A percentile compares a stretch with the other conserved stretches of the same genome.
These are phyloP conservation scores for Aspergillus arachidicola DNA, from an alignment of 2,329 filamentous ascomycete species.

Conservation along the genomic window DNA sequence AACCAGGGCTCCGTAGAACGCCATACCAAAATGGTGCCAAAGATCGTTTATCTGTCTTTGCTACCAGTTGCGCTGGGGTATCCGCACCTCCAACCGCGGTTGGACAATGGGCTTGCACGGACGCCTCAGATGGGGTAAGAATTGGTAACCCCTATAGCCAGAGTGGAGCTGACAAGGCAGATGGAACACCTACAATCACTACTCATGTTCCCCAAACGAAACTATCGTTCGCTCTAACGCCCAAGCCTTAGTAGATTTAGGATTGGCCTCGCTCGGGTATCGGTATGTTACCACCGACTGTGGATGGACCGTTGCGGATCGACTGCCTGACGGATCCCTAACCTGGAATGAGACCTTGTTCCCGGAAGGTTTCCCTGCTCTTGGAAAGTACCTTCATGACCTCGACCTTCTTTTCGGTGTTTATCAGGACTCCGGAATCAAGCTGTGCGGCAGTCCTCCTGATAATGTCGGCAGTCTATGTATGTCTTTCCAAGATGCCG, in stretches of 20 bases:
- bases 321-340: conserved; percentile 42
- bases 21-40: not conserved
- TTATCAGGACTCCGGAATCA: conserved; percentile 48
- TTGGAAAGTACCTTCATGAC: conserved; percentile 43
- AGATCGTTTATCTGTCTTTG: not conserved
- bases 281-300: conserved; percentile 61
- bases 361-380: conserved; percentile 44
- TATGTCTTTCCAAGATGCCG: conserved; percentile 33
- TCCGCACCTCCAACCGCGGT: conserved; percentile 8
- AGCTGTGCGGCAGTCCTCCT: conserved; percentile 39
- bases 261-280: conserved; percentile 58
- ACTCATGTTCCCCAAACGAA: conserved; percentile 54
- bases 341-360: conserved; percentile 47
- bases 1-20: not conserved
- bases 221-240: conserved; percentile 55
- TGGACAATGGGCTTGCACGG: conserved; percentile 23
- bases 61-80: not conserved
- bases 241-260: conserved; percentile 55
- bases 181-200: conserved; percentile 64
- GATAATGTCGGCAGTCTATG: conserved; percentile 42
- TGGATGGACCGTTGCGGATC: conserved; percentile 54
- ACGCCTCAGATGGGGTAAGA: not conserved
- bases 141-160: not conserved
- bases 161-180: conserved; percentile 24
- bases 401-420: conserved; percentile 49